Base-by-base conservation (phyloP, 768 basidiomycete species). In the Russula abietina region DNA sequence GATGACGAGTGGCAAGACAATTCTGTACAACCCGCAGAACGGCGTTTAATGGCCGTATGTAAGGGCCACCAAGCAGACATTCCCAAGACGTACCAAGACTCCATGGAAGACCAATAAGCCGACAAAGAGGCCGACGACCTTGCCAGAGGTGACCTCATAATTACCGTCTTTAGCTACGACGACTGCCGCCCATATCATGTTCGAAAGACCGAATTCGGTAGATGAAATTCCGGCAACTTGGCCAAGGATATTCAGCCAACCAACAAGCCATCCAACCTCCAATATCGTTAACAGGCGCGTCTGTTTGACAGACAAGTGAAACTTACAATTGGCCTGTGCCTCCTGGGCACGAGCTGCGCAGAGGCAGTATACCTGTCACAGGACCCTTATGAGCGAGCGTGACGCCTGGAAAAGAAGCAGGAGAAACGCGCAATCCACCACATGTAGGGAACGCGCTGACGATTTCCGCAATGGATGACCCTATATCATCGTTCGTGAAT, bases 141-240 rank as follows among this genome's bases (percentile, higher is more conserved):
- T 90, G 26, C 87, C 87, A 45, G 80, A 70, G 3, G 87, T 86
- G 26, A 91, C 79, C 30, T 74, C 77, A 68, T 83, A 87, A 56
- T 83, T 72, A 11, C 82, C 85, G 58, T 83, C 80, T 79, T 78
- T 83, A 59, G 80, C 83, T 52, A 89, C 73, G 22, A 79, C 80
- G 38, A 86, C 86, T 4, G 90, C 90, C n/a, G 85, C 84, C 77
- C 87, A 81, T 45, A 90, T 88, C 89, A 89, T 91, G 70, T 80
- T 82, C 24, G 87, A 79, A 24, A 90, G 78, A 30, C 90, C 91
- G 70, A 91, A 93, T 72, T 93, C 90, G 0, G 90, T 93, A 2
- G 89, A 92, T 8, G 91, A 88, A 54, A 93, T 78, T 32, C 92
- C 92, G 14, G 91, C 90, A 60, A 91, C 83, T 74, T 93, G 91